Evolutionary conservation across 2,329 filamentous ascomycete genomes (phyloP).

Genomic region (Xylariaceae sp.): DNA sequence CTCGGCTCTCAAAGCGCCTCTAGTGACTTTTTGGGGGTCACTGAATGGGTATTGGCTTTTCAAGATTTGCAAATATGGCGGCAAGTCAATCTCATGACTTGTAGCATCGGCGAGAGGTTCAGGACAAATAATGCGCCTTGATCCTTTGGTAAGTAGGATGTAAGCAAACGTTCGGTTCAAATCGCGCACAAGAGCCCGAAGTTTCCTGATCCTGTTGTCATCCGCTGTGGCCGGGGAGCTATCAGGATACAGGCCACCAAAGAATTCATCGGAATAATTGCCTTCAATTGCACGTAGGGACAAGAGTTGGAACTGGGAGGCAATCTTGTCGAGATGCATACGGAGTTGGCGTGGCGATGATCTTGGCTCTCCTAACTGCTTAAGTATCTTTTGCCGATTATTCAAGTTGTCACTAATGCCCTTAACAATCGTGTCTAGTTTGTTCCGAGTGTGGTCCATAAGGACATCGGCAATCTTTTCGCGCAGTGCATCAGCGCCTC

Average conservation of each 20-base stretch:
- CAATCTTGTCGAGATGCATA: conserved; percentile 35
- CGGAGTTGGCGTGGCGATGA: conserved; percentile 30
- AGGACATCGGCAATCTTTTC: conserved; percentile 37
- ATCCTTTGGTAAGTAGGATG: conserved; percentile 29
- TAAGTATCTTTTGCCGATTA: conserved; percentile 16
- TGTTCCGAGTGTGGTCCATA: conserved; percentile 31
- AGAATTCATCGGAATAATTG: conserved; percentile 39
- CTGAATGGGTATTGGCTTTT: conserved; percentile 32
- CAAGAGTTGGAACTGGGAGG: conserved; percentile 37
- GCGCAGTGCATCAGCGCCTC: conserved; percentile 36
- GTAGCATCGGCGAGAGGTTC: neutral
- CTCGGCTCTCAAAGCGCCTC: conserved; percentile 20
- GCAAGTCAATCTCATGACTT: conserved; percentile 11
- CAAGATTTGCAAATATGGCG: conserved; percentile 32
- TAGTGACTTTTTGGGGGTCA: conserved; percentile 26
- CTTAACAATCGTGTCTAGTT: conserved; percentile 27
- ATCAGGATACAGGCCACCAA: conserved; percentile 29
- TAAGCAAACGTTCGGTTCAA: conserved; percentile 33
- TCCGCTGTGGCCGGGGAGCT: neutral
- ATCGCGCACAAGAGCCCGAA: conserved; percentile 33
- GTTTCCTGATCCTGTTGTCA: conserved; percentile 27
- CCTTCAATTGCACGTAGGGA: conserved; percentile 39
- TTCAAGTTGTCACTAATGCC: conserved; percentile 27
- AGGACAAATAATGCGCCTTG: conserved; percentile 23
- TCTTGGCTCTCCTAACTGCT: conserved; percentile 28